Percentiles rank a stretch among this genome's conserved stretches.
phyloP scores from a whole-genome alignment of 257 asterid species.

The Solanum appendiculatum region DNA sequence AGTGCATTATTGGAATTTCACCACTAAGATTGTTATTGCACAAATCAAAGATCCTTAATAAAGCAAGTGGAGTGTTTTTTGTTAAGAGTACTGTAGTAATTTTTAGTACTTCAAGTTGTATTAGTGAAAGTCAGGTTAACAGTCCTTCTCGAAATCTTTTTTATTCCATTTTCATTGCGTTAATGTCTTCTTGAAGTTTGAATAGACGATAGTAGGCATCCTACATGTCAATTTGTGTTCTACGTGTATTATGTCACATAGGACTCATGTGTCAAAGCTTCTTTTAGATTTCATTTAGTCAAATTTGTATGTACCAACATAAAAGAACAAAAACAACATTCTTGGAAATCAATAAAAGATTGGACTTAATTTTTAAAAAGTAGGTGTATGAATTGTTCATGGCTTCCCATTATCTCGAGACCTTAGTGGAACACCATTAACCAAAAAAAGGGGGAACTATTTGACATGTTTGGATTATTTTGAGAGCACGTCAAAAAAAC shows the following conservation, averaged over 20 bases:
- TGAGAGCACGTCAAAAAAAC: not conserved
- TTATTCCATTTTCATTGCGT: not conserved
- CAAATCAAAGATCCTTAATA: not conserved
- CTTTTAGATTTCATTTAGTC: not conserved
- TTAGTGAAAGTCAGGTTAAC: not conserved
- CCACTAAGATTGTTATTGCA: not conserved
- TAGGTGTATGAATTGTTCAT: not conserved
- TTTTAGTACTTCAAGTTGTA: not conserved
- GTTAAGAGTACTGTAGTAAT: not conserved
- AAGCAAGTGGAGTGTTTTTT: not conserved
- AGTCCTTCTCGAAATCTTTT: not conserved
- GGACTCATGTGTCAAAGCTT: not conserved
- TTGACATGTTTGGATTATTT: not conserved
- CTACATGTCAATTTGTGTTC: not conserved
- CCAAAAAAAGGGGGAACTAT: not conserved
- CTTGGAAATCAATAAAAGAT: not conserved
- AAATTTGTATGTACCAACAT: not conserved
- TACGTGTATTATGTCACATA: not conserved
- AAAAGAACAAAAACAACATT: not conserved
- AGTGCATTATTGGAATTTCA: not conserved
- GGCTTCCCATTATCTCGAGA: not conserved
- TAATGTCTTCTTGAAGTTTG: not conserved
- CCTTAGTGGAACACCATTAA: not conserved
- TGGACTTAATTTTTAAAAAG: not conserved
- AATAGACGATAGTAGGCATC: not conserved